Evolutionary conservation across 768 basidiomycete species (phyloP).

Genomic region (Pleurotus sapidus): DNA sequence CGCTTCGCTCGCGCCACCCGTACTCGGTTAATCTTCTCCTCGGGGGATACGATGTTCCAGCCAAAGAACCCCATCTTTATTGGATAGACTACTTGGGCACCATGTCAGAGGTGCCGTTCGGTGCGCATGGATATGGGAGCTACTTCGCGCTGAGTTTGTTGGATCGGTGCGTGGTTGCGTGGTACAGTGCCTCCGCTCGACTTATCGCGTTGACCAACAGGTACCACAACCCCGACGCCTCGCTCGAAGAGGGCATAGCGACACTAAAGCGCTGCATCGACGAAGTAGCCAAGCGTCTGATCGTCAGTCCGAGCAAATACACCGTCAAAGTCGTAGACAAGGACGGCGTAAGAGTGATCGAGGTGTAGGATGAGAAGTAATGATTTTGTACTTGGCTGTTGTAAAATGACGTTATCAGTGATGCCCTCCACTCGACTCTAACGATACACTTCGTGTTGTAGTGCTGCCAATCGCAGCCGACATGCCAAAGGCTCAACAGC

Average conservation of each 20-base stretch:
- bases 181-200: not conserved
- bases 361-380: conserved; percentile 45
- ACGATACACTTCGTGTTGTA: too few relatives aligned
- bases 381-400: conserved; percentile 37
- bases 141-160: conserved; percentile 92
- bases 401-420: conserved; percentile 27
- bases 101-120: conserved; percentile 84
- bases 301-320: conserved; percentile 78
- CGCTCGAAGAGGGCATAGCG: conserved; percentile 82
- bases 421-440: too few relatives aligned
- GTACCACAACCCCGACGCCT: conserved; percentile 88
- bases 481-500: too few relatives aligned
- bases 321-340: conserved; percentile 92
- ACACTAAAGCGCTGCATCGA: conserved; percentile 83
- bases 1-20: conserved; percentile 81
- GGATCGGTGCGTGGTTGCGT: conserved; percentile 59
- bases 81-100: conserved; percentile 98
- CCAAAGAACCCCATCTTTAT: conserved; percentile 73
- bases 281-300: conserved; percentile 82
- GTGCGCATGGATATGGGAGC: conserved; percentile 91
- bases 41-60: conserved; percentile 86
- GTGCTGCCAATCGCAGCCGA: too few relatives aligned
- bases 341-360: conserved; percentile 81
- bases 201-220: too few relatives aligned
- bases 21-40: conserved; percentile 92